phyloP scores from a whole-genome alignment of 2,329 filamentous ascomycete genomes.

The Colletotrichum brevisporum region DNA sequence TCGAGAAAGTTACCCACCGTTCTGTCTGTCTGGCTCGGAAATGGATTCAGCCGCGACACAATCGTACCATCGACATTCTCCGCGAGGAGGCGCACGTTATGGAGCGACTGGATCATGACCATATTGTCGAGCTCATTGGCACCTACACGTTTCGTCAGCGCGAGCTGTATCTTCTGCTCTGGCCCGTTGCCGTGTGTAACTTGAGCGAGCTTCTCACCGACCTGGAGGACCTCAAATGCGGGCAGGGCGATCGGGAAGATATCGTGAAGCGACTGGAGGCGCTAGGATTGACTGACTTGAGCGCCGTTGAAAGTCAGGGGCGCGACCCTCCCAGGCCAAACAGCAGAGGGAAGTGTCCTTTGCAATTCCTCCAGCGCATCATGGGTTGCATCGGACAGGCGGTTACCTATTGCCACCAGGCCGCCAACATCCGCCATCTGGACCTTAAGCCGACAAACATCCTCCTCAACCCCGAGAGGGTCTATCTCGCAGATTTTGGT shows the following conservation, averaged over 20 bases:
- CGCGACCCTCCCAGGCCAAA: constrained; percentile 26
- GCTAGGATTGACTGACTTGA: constrained; percentile 55
- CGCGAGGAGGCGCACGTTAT: constrained; percentile 62
- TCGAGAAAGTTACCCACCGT: constrained; percentile 58
- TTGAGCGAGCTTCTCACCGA: constrained; percentile 59
- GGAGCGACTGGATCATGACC: constrained; percentile 62
- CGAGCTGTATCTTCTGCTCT: constrained; percentile 61
- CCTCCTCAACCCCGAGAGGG: constrained; percentile 58
- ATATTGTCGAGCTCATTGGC: constrained; percentile 63
- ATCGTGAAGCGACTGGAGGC: constrained; percentile 54
- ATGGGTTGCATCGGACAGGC: constrained; percentile 62
- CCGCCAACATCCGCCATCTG: constrained; percentile 58
- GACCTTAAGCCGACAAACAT: constrained; percentile 66
- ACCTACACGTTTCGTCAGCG: constrained; percentile 58
- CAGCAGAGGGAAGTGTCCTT: constrained; percentile 48
- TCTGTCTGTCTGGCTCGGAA: constrained; percentile 62
- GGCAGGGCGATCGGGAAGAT: constrained; percentile 56
- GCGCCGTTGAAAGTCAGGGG: constrained; percentile 50
- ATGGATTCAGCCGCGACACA: constrained; percentile 54
- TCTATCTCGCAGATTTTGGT: constrained; percentile 65
- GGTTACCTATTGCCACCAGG: constrained; percentile 57
- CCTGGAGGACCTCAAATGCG: constrained; percentile 56
- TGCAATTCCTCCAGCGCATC: constrained; percentile 58
- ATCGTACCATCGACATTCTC: constrained; percentile 56
- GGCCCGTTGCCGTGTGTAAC: constrained; percentile 63